Conservation (phyloP, 2,329 filamentous ascomycete genomes). For the Lecanicillium sp. region DNA sequence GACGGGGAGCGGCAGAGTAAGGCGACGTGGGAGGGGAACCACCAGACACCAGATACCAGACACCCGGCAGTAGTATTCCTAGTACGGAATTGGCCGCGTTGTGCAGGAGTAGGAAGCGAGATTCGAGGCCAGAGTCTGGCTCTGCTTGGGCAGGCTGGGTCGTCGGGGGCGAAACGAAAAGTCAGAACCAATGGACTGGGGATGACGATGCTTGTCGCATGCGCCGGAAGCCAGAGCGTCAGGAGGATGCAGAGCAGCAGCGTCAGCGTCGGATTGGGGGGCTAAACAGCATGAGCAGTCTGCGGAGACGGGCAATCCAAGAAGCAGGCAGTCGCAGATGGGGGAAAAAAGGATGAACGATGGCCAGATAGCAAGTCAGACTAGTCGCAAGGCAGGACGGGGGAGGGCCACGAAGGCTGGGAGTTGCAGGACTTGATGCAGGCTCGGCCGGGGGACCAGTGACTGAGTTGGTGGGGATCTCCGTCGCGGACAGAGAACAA, state of each 20-base stretch:
- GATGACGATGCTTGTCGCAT: too few relatives aligned
- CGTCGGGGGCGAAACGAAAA: neutral
- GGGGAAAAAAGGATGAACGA: too few relatives aligned
- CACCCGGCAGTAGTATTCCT: constrained; percentile 1
- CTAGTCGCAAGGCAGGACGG: too few relatives aligned
- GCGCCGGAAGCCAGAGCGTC: too few relatives aligned
- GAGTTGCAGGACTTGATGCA: too few relatives aligned
- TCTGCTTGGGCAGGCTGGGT: neutral
- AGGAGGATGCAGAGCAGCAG: neutral
- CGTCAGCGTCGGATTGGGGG: too few relatives aligned
- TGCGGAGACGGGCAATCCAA: too few relatives aligned
- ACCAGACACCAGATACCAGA: neutral
- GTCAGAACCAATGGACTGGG: constrained; percentile 9
- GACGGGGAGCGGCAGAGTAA: constrained; percentile 1
- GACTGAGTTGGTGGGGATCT: constrained; percentile 1
- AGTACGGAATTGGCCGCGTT: constrained; percentile 6
- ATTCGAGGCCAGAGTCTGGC: neutral
- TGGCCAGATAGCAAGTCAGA: too few relatives aligned
- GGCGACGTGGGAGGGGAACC: constrained; percentile 2
- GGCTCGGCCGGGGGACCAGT: constrained; percentile 1
- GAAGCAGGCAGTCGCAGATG: too few relatives aligned
- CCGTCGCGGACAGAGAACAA: constrained; percentile 7
- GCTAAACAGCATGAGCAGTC: too few relatives aligned
- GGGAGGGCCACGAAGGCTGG: neutral
- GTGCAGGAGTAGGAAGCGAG: neutral